Percentiles rank a stretch among this genome's conserved stretches.
Conservation (phyloP, 148 eudicot species). For the Linanthus parryae region DNA sequence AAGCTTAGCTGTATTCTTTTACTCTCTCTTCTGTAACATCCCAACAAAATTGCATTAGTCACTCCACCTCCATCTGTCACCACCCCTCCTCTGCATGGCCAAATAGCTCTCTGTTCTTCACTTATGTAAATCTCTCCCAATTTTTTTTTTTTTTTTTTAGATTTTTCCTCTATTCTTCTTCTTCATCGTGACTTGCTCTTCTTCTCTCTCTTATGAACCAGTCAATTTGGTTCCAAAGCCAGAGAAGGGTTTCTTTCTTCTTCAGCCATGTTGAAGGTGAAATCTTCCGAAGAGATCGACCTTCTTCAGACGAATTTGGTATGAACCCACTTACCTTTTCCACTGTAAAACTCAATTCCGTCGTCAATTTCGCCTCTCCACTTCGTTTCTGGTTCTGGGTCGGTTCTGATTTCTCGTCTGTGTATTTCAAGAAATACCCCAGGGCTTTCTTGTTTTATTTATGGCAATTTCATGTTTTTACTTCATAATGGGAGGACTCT, state of each 20-base stretch:
- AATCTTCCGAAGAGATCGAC: slow-evolving; percentile 22
- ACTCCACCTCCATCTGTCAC: too few species aligned
- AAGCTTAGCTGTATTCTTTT: too few species aligned
- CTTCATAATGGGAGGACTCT: neutral
- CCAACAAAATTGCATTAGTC: too few species aligned
- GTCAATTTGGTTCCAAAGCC: neutral
- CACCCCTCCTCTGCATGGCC: slow-evolving; percentile 26
- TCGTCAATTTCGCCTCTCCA: neutral
- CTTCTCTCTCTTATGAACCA: slow-evolving; percentile 9
- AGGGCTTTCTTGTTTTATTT: neutral
- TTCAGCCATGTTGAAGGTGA: slow-evolving; percentile 15
- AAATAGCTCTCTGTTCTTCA: slow-evolving; percentile 10
- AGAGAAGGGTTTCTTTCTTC: neutral
- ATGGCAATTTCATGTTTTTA: neutral
- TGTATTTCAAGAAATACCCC: neutral
- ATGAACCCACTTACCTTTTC: slow-evolving; percentile 2
- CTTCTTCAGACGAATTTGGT: slow-evolving; percentile 26
- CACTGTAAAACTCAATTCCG: neutral
- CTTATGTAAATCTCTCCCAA: neutral
- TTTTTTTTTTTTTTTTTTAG: slow-evolving; percentile 3
- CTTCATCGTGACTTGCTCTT: slow-evolving; percentile 4
- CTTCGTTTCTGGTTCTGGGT: neutral
- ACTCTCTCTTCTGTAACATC: too few species aligned
- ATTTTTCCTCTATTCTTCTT: slow-evolving; percentile 1
- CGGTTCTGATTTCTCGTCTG: neutral